These are phyloP conservation scores for Lactuca saligna DNA, from an alignment of 129 eudicot genomes.

Conservation along the genomic window DNA sequence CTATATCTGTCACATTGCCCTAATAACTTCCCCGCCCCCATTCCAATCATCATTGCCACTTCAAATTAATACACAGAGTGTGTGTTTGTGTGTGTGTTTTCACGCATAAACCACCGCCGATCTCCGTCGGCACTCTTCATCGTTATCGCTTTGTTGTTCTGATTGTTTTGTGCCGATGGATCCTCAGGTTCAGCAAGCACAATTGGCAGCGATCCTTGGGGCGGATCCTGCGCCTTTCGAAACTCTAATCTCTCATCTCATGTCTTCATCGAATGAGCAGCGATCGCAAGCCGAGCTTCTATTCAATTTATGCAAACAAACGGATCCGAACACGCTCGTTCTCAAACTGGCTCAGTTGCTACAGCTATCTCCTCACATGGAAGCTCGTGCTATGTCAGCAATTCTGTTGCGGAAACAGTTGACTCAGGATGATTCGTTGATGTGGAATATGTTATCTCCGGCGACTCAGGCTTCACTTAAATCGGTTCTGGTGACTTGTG, in stretches of 20 bases:
- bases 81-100: not conserved
- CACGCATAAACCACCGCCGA: slow-evolving; percentile 1
- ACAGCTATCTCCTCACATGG: slow-evolving; percentile 62
- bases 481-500: slow-evolving; percentile 49
- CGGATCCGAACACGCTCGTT: slow-evolving; percentile 71
- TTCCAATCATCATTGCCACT: slow-evolving; percentile 25
- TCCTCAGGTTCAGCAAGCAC: slow-evolving; percentile 75
- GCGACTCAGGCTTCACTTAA: slow-evolving; percentile 67
- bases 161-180: slow-evolving; percentile 43
- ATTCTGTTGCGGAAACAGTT: slow-evolving; percentile 82
- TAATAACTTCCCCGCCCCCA: slow-evolving; percentile 17
- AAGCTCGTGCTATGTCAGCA: slow-evolving; percentile 90
- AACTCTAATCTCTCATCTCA: slow-evolving; percentile 79
- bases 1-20: slow-evolving; percentile 3
- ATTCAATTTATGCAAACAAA: slow-evolving; percentile 79
- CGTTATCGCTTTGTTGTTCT: not conserved
- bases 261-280: slow-evolving; percentile 91
- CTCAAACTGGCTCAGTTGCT: slow-evolving; percentile 70
- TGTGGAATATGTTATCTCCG: slow-evolving; percentile 66
- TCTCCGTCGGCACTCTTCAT: slow-evolving; percentile 6
- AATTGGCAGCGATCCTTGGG: slow-evolving; percentile 76
- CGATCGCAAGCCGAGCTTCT: slow-evolving; percentile 85
- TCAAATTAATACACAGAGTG: not conserved
- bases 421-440: slow-evolving; percentile 59
- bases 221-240: slow-evolving; percentile 93